Base-by-base conservation (phyloP, 768 basidiomycete species). In the Tylopilus plumbeoviolaceoides region DNA sequence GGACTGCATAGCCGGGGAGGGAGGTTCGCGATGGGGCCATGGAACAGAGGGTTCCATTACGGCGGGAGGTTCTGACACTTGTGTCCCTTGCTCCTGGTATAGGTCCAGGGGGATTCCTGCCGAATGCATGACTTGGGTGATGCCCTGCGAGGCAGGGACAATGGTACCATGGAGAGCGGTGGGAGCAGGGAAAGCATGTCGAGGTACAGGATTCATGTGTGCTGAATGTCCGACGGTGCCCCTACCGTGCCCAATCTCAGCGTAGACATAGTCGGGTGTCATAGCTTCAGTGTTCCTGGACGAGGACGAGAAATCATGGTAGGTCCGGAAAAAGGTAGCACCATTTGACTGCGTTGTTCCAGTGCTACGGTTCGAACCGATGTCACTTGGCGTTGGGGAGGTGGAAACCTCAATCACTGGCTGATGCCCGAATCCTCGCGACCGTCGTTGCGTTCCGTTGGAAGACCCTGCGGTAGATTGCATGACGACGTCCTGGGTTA, bases 231-330 rank as follows among this genome's bases (percentile, higher is more conserved):
- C 55, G 8, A 44, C 59, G 18, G 77, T 70, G 6, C 85, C 85
- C 27, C 84, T 77, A 4, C 85, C 86, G 62, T 88, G 87, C 3
- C 85, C 87, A 54, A 88, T 84, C 64, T 91, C 89, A 6, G 87
- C 85, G 56, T 78, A 88, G 58, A 85, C 77, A 47, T 87, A 75
- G 60, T 89, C 88, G 21, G 86, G 87, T 15, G 86, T 89, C 64
- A 83, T 68, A 17, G 80, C 77, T 40, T 85, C 84, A 54, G 76
- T 75, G 58, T 73, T 73, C 48, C 73, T 67, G 38, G 75, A 71
- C 0, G 75, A 70, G n/a, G 71, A 61, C 15, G 62, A 64, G 10
- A 72, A 59, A 23, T 78, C 78, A 38, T 81, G 76, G 60, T 83
- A 84, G 25, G 78, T 75, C 28, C 81, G 78, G 66, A 85, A 87